Evolutionary conservation across 305 asterid species (phyloP).

Genomic region (Solanum hybrid): DNA sequence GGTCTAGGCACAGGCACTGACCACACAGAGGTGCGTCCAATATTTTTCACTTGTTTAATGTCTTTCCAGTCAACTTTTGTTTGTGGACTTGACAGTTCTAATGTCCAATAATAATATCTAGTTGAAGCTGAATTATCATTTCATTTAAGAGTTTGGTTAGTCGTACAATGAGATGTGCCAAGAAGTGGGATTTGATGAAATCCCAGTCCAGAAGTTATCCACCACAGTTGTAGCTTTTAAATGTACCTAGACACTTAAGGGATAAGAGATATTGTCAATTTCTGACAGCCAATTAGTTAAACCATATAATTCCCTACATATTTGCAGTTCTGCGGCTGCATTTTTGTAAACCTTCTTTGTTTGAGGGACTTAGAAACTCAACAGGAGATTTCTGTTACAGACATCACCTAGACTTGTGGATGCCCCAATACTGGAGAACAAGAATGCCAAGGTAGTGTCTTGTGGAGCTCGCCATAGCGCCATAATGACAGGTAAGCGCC

Average conservation of each 20-base stretch:
- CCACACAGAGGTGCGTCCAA: slow-evolving; percentile 66
- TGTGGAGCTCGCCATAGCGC: slow-evolving; percentile 66
- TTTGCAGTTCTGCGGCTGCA: slow-evolving; percentile 1
- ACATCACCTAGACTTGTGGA: slow-evolving; percentile 39
- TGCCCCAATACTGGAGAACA: slow-evolving; percentile 39
- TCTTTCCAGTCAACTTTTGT: background rate
- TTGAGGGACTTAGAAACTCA: slow-evolving; percentile 1
- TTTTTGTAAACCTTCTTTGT: background rate
- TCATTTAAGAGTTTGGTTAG: background rate
- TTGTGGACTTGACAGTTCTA: background rate
- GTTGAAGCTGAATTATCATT: background rate
- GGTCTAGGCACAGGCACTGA: slow-evolving; percentile 65
- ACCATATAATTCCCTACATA: background rate
- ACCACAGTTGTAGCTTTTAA: background rate
- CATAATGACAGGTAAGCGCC: slow-evolving; percentile 40
- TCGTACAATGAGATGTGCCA: background rate
- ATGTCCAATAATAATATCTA: background rate
- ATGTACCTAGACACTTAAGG: background rate
- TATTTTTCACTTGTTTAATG: background rate
- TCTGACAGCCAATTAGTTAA: background rate
- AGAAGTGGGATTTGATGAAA: background rate
- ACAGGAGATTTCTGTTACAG: slow-evolving; percentile 22
- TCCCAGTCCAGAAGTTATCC: background rate
- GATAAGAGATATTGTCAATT: background rate
- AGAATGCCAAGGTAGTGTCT: slow-evolving; percentile 40